A percentile compares a stretch with the other conserved stretches of the same genome.
Evolutionary conservation across 2,329 filamentous ascomycete species (phyloP).

Genomic region (Phyllosticta ampelicida): DNA sequence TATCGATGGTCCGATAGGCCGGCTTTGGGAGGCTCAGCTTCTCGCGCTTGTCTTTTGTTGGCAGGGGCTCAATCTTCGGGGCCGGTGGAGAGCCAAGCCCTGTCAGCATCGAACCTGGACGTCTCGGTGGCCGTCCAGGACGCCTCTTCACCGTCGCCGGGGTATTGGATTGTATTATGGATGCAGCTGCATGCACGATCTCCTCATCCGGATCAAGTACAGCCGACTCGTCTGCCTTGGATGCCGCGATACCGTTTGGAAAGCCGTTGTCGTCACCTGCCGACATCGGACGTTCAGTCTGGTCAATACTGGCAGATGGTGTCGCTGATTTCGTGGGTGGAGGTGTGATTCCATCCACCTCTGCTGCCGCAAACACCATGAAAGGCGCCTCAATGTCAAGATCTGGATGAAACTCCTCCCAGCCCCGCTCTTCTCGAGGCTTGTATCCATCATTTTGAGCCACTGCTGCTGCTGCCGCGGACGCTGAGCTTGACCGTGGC

Average conservation of each 20-base stretch:
- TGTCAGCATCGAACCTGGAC: conserved; percentile 49
- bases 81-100: conserved; percentile 48
- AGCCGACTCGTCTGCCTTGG: conserved; percentile 4
- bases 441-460: conserved; percentile 95
- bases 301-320: conserved; percentile 16
- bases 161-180: conserved; percentile 20
- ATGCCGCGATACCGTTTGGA: background rate
- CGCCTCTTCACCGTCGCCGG: conserved; percentile 41
- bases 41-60: conserved; percentile 71
- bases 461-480: conserved; percentile 74
- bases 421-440: conserved; percentile 87
- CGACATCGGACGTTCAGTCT: conserved; percentile 15
- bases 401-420: conserved; percentile 96
- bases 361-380: conserved; percentile 67
- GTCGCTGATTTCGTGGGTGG: conserved; percentile 38
- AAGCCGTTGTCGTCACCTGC: conserved; percentile 13
- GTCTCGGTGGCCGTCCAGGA: conserved; percentile 54
- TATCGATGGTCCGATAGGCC: conserved; percentile 64
- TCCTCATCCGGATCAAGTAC: conserved; percentile 13
- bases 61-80: conserved; percentile 62
- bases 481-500: conserved; percentile 70
- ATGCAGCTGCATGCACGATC: conserved; percentile 12
- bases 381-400: conserved; percentile 79
- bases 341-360: conserved; percentile 62
- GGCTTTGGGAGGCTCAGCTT: conserved; percentile 67